Evolutionary conservation across 306 rosid genomes (phyloP).

Genomic region (Nissolia schottii): DNA sequence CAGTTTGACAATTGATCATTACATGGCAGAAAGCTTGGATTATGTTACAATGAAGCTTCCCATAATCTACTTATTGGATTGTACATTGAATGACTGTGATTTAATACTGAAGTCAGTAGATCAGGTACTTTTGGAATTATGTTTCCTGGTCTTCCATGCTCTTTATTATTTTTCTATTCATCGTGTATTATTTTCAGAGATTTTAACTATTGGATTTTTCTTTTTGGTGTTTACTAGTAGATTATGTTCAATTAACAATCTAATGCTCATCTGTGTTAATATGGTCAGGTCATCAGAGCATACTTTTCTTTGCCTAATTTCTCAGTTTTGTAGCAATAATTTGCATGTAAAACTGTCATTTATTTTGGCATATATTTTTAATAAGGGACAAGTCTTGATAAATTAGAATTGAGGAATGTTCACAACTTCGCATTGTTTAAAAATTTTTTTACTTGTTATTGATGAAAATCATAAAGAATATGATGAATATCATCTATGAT

Average conservation of each 20-base stretch:
- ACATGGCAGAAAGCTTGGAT: slow-evolving; percentile 50
- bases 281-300: background rate
- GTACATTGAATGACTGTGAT: slow-evolving; percentile 83
- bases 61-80: slow-evolving; percentile 72
- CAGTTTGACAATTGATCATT: slow-evolving; percentile 20
- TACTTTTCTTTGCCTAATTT: background rate
- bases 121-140: slow-evolving; percentile 53
- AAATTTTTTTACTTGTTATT: background rate
- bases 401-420: slow-evolving; percentile 5
- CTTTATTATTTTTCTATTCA: background rate
- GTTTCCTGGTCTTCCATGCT: background rate
- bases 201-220: background rate
- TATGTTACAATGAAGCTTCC: slow-evolving; percentile 53
- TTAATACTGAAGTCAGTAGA: slow-evolving; percentile 55
- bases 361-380: background rate
- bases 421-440: background rate
- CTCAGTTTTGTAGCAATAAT: background rate
- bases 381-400: background rate
- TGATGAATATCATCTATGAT: background rate
- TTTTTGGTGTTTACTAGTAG: background rate
- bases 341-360: background rate
- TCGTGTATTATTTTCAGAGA: background rate
- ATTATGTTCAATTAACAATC: background rate
- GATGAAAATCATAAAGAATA: background rate
- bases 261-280: slow-evolving; percentile 9